Base-by-base conservation (phyloP, 139 green algal genomes). In the Trebouxia sp. region DNA sequence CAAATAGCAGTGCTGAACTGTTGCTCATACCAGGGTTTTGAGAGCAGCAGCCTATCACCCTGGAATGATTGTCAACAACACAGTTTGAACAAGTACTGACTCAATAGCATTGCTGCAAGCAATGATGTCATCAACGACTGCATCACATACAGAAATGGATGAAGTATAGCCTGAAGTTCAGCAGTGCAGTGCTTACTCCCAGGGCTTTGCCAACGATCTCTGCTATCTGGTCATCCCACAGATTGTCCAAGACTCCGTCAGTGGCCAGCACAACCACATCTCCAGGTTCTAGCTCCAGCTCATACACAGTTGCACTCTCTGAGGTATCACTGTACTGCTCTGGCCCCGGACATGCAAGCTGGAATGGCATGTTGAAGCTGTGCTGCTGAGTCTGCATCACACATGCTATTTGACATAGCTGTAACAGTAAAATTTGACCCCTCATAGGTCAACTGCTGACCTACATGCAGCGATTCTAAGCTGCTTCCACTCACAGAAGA, bases 201-300 rank as follows among this genome's bases (percentile, higher is more conserved):
- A 83, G 20, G 41, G 43, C n/a, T 8, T 78, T 28, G 10, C 58
- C 65, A 20, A 94, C 87, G 7, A 95, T 43, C 20, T 66, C 42
- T 28, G 81, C 85, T 35, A 99, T 78, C 81, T 98, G 91, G 1
- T 94, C 80, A 67, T 97, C 89, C 89, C 92, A 98, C 38, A 99
- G 56, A 86, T 99, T 99, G 89, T 99, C 97, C 75, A 96, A 98
- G 69, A 99, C 84, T 11, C 97, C 97, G 81, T 99, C 97, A 0
- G 89, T 94, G 77, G 89, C 97, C 45, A 97, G 70, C 0, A 98
- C 82, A 38, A 98, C 65, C 10, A 97, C 58, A 84, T 98, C 96
- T 0, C 92, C 92, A 26, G 82, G 48, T 67, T 56, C 35, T 38
- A 92, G 45, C 53, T 74, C 66, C 47, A 96, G 24, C 38, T 87